Base-by-base conservation (phyloP, 352 stramenopile species). In the Thalassiosira ordinaria region DNA sequence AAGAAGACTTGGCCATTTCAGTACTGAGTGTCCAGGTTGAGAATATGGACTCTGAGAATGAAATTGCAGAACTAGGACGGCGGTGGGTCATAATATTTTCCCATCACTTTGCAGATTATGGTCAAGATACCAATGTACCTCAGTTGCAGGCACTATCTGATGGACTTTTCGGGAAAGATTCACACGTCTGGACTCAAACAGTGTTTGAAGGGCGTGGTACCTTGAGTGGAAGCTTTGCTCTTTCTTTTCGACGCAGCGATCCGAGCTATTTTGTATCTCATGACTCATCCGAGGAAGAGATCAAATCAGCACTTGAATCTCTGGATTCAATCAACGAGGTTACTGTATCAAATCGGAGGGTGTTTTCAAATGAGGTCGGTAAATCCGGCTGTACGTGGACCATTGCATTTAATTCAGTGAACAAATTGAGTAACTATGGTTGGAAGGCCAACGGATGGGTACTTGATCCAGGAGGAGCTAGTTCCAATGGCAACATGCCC, bases 321-420 rank as follows among this genome's bases (percentile, higher is more conserved):
- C 52, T 90, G 4, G 83, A 86, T 46, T 88, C 80, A 35, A 89
- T 92, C 22, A 89, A 89, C 26, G 31, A 84, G 29, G 86, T 92
- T 35, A 47, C 62, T 18, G 81, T 92, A 16, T 76, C 63, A 9
- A 57, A 74, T 35, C 52, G 72, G 49, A 64, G 39, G n/a, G 55
- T 63, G 16, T 81, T 89, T 62, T 49, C 68, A 53, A 64, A 66
- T 20, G 70, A 80, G 55, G 74, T 60, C 33, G 62, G 74, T 29
- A 80, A 75, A 77, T 85, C 59, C 20, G 84, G 84, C 35, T 84
- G 75, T 27, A 79, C 77, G 16, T 92, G 79, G 72, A 78, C 64
- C 13, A 86, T 92, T 16, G 87, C 80, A 26, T 92, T 90, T 64
- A 3, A 81, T 11, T 87, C 76, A 1, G 72, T 90, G n/a, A 88